Evolutionary conservation across 306 rosid genomes (phyloP), one percentile per base, ranked within the genome.

Genomic region (Medicago arabica): DNA sequence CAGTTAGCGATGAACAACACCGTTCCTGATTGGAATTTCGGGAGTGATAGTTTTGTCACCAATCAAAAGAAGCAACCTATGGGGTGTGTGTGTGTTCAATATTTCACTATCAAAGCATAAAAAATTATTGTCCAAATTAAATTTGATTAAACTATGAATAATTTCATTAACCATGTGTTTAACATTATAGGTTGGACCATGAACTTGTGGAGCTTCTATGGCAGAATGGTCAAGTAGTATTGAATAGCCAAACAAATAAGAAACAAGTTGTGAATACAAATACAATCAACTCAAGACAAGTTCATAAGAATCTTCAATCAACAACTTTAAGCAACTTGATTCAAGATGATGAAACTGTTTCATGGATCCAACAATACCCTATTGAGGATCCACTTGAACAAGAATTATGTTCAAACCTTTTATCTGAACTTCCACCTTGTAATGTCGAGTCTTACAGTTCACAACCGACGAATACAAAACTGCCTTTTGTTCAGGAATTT

Each of bases 161-260:
- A 64, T n/a, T 5, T 50, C n/a, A n/a, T 12, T 64, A 67, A 67
- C 53, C 41, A 58, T 78, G 28, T 79, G 79, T 40, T 54, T 63
- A 76, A 47, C 79, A 79, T 82, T 83, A 61, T 89, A 93, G 98
- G 92, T 70, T 76, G 19, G 90, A 89, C 61, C 85, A 86, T 84
- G 98, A 89, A 50, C 84, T 93, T 7, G 88, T 91, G 54, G 98
- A 93, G 88, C 93, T 93, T 19, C 61, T 91, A 75, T 91, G 98
- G 98, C 80, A 85, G 75, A 89, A 93, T 85, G 98, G 98, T 14
- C 96, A 89, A 71, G 91, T 93, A 36, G 97, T 93, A 39, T 77
- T 88, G 73, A 82, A 93, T 57, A 91, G 92, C 84, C 98, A 93
- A 85, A 81, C 88, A 21, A 78, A 72, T 16, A 84, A 80, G 75